Base-by-base conservation (phyloP, 192 early-diverging fungal genomes). In the Chytriomyces hyalinus region DNA sequence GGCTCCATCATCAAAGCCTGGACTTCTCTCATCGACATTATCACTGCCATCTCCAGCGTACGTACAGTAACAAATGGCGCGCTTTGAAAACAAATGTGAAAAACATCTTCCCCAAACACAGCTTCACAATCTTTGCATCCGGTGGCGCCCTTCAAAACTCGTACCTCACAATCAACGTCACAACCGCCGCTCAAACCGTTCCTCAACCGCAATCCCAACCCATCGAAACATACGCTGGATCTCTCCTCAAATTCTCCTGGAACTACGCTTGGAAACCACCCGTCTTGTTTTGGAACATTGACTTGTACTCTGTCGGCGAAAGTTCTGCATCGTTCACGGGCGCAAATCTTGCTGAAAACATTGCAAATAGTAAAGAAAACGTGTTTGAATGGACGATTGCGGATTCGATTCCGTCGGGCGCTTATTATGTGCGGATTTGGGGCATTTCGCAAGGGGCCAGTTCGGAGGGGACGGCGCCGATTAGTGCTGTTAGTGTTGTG, bases 1-100 rank as follows among this genome's bases (percentile, higher is more conserved):
- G 44, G 8, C 26, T 17, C 17, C 43, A 11, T 43, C 17, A 24
- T 13, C 11, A 10, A 71, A 6, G 11, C 11, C 15, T 15, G 70
- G 70, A 10, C 50, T 44, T 13, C 10, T 71, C 2, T 36, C 53
- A 3, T n/a, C 7, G 17, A 49, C 46, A 45, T 73, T 62, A 11
- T 73, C 71, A 62, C 60, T 73, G 11, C 71, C 71, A 7, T 62
- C 71, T 10, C 36, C 26, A 26, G n/a, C 28, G 71, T 73, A 43
- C 13, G 36, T 65, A 20, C 11, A 2, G 13, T 4, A 45, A 46
- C 6, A 60, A 4, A 59, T 20, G n/a, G 13, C 36, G 26, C 26
- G 17, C 1, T 45, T 51, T n/a, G n/a, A 5, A 45, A 51, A 15
- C 57, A 57, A 1, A n/a, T 45, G 10, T 24, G 57, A 57, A 17